Evolutionary conservation across 352 stramenopile genomes (phyloP).

Genomic region (Plasmopara muralis): DNA sequence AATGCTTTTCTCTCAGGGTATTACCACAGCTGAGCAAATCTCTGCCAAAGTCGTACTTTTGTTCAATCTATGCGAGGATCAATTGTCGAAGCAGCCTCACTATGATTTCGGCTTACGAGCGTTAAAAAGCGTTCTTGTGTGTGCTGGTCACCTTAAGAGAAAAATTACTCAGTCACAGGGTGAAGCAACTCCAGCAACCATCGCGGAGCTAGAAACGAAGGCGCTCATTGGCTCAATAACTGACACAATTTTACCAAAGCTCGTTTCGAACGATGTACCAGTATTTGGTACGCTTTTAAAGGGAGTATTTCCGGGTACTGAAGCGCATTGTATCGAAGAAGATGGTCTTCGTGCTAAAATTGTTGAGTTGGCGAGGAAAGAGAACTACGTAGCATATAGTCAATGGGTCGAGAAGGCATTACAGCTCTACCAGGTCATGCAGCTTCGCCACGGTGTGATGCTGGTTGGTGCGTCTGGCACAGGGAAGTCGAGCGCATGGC

Average conservation of each 20-base stretch:
- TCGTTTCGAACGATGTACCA: constrained; percentile 96
- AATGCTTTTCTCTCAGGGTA: constrained; percentile 99
- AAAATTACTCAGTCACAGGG: constrained; percentile 69
- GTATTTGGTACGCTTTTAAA: constrained; percentile 96
- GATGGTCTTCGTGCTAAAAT: constrained; percentile 85
- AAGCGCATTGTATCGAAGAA: constrained; percentile 83
- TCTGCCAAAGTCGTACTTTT: constrained; percentile 96
- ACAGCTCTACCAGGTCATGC: constrained; percentile 97
- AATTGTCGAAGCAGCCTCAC: constrained; percentile 98
- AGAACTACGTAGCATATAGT: constrained; percentile 84
- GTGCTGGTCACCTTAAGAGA: constrained; percentile 96
- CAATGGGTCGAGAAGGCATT: constrained; percentile 98
- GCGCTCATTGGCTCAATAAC: constrained; percentile 97
- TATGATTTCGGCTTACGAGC: constrained; percentile 99
- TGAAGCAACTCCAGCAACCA: constrained; percentile 21
- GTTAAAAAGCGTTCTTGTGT: constrained; percentile 98
- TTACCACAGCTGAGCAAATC: constrained; percentile 96
- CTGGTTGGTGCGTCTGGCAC: constrained; percentile 95
- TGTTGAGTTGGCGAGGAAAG: constrained; percentile 86
- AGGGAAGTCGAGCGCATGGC: constrained; percentile 95
- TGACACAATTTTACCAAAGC: constrained; percentile 98
- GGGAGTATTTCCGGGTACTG: constrained; percentile 94
- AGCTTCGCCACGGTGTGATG: constrained; percentile 98
- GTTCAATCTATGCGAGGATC: constrained; percentile 97
- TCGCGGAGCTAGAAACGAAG: constrained; percentile 87